Conservation (phyloP, 129 eudicot species). For the Flaveria ramosissima region DNA sequence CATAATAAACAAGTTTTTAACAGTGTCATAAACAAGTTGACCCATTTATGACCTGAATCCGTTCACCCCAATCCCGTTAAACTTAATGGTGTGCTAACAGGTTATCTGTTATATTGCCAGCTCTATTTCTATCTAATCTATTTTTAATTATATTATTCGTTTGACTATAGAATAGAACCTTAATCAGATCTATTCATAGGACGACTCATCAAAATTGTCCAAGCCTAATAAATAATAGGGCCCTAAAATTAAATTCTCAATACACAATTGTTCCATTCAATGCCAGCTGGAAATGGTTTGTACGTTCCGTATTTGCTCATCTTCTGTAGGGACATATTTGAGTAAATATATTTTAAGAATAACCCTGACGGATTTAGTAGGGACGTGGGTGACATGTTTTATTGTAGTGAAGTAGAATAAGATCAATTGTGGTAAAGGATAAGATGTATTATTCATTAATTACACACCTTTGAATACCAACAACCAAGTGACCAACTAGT, state of each 20-base stretch:
- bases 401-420: constrained; percentile 14
- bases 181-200: constrained; percentile 13
- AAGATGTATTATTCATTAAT: constrained; percentile 12
- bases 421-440: constrained; percentile 20
- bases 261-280: constrained; percentile 11
- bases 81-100: background rate
- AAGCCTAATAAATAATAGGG: background rate
- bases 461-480: constrained; percentile 29
- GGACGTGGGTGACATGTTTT: constrained; percentile 14
- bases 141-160: background rate
- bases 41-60: background rate
- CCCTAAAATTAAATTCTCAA: constrained; percentile 8
- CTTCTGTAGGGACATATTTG: constrained; percentile 20
- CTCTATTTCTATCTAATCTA: background rate
- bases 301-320: constrained; percentile 16
- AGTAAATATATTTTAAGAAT: constrained; percentile 7
- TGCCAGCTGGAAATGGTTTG: constrained; percentile 21
- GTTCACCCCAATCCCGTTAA: background rate
- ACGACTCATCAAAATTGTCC: background rate
- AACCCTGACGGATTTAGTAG: constrained; percentile 17
- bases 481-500: constrained; percentile 28
- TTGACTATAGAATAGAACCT: background rate
- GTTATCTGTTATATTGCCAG: background rate
- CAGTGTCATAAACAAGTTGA: background rate
- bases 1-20: background rate